Conservation (phyloP, 1,284 basidiomycete species). For the Trametes versicolor region DNA sequence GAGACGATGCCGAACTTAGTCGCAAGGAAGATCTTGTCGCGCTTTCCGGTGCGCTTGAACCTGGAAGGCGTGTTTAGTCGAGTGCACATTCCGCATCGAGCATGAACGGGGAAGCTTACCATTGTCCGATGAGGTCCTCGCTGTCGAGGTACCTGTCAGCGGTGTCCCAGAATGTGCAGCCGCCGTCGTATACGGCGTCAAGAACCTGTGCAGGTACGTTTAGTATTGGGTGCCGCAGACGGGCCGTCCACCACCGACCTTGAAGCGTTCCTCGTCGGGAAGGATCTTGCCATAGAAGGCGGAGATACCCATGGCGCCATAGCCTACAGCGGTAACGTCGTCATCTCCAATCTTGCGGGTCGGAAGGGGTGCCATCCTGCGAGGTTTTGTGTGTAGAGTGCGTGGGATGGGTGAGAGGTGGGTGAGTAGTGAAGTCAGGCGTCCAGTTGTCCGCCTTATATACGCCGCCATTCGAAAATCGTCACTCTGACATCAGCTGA, state of each 20-base stretch:
- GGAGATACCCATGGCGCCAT: constrained; percentile 44
- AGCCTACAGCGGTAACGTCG: constrained; percentile 41
- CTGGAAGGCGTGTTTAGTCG: constrained; percentile 29
- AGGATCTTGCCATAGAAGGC: constrained; percentile 37
- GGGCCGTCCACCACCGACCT: constrained; percentile 22
- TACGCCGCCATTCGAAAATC: too few relatives aligned
- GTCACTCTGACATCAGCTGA: too few relatives aligned
- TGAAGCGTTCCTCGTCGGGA: constrained; percentile 42
- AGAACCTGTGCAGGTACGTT: constrained; percentile 26
- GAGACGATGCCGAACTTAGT: constrained; percentile 52
- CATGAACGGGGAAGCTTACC: constrained; percentile 24
- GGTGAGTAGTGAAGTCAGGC: too few relatives aligned
- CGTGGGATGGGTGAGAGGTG: too few relatives aligned
- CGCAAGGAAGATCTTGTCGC: constrained; percentile 54
- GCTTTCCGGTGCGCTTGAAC: constrained; percentile 51
- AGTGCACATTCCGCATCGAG: background rate
- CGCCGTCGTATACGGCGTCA: constrained; percentile 36
- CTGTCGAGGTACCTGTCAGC: constrained; percentile 41
- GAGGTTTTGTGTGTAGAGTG: background rate
- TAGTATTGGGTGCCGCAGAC: background rate
- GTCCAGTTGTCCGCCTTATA: too few relatives aligned
- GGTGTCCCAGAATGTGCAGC: constrained; percentile 42
- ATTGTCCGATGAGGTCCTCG: constrained; percentile 43
- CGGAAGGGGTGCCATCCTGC: constrained; percentile 21
- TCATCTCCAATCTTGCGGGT: constrained; percentile 40